Evolutionary conservation across 2,329 filamentous ascomycete genomes (phyloP).

Genomic region (Dothiorella sarmentorum): DNA sequence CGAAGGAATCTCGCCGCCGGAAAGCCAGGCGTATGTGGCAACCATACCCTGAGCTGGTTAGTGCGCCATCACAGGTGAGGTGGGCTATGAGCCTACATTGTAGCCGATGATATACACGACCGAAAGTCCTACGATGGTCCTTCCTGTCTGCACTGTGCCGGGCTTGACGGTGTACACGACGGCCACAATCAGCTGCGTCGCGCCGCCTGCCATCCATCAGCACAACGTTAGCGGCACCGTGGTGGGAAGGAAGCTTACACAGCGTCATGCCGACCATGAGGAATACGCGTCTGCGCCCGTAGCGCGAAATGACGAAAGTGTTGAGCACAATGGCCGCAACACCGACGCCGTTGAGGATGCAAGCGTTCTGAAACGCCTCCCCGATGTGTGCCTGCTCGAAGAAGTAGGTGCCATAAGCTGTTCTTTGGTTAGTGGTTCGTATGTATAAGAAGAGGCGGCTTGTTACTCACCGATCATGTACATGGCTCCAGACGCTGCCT

Average conservation of each 20-base stretch:
- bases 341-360: constrained; percentile 54
- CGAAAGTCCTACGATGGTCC: constrained; percentile 52
- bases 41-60: constrained; percentile 40
- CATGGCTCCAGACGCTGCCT: constrained; percentile 55
- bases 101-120: constrained; percentile 55
- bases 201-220: too few species aligned
- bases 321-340: constrained; percentile 55
- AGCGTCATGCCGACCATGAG: constrained; percentile 50
- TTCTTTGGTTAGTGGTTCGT: not conserved
- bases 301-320: constrained; percentile 50
- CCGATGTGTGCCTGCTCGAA: constrained; percentile 34
- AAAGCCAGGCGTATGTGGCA: constrained; percentile 56
- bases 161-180: constrained; percentile 51
- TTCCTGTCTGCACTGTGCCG: constrained; percentile 38
- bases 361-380: constrained; percentile 53
- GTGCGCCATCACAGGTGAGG: not conserved
- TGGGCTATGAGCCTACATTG: constrained; percentile 31
- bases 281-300: constrained; percentile 53
- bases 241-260: too few species aligned
- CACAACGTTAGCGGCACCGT: too few species aligned
- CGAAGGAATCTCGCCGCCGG: constrained; percentile 56
- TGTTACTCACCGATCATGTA: constrained; percentile 33
- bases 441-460: rapidly evolving
- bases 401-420: constrained; percentile 34
- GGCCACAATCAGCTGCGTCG: constrained; percentile 54